These are phyloP conservation scores for Linnemannia exigua DNA, from an alignment of 192 early-diverging fungal genomes.

Conservation along the genomic window DNA sequence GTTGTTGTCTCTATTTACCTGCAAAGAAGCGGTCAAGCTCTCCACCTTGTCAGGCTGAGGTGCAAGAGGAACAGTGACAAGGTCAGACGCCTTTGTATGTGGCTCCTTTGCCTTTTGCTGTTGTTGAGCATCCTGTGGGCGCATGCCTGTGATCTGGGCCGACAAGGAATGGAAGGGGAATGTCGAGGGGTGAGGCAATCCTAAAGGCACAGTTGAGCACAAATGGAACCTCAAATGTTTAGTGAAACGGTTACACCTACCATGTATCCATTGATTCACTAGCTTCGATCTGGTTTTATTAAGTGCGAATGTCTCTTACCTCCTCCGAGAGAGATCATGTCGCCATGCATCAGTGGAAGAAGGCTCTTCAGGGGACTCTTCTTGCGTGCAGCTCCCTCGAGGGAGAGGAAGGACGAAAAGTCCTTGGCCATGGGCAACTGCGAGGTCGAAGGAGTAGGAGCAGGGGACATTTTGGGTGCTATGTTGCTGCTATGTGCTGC, in stretches of 20 bases:
- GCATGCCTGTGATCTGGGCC: slow-evolving; percentile 58
- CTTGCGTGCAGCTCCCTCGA: slow-evolving; percentile 52
- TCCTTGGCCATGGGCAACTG: slow-evolving; percentile 54
- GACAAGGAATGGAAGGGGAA: slow-evolving; percentile 69
- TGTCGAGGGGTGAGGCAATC: slow-evolving; percentile 74
- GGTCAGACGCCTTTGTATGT: slow-evolving; percentile 44
- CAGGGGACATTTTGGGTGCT: slow-evolving; percentile 15
- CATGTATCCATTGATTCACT: background rate
- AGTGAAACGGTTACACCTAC: background rate
- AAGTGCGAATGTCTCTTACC: slow-evolving; percentile 31
- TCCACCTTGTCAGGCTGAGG: slow-evolving; percentile 41
- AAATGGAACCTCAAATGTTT: background rate
- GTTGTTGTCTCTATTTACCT: slow-evolving; percentile 41
- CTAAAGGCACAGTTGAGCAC: slow-evolving; percentile 1
- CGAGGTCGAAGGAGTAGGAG: background rate
- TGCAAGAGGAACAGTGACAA: slow-evolving; percentile 62
- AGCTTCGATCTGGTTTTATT: background rate
- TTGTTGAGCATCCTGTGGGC: slow-evolving; percentile 10
- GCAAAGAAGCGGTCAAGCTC: slow-evolving; percentile 41
- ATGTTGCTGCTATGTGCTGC: background rate
- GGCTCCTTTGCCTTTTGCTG: slow-evolving; percentile 1
- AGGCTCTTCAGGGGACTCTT: slow-evolving; percentile 60
- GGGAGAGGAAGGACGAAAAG: slow-evolving; percentile 49
- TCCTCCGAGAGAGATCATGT: slow-evolving; percentile 73
- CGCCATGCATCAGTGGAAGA: slow-evolving; percentile 50